Evolutionary conservation across 2,329 filamentous ascomycete genomes (phyloP).

Genomic region (Fusarium solani-melongenae): DNA sequence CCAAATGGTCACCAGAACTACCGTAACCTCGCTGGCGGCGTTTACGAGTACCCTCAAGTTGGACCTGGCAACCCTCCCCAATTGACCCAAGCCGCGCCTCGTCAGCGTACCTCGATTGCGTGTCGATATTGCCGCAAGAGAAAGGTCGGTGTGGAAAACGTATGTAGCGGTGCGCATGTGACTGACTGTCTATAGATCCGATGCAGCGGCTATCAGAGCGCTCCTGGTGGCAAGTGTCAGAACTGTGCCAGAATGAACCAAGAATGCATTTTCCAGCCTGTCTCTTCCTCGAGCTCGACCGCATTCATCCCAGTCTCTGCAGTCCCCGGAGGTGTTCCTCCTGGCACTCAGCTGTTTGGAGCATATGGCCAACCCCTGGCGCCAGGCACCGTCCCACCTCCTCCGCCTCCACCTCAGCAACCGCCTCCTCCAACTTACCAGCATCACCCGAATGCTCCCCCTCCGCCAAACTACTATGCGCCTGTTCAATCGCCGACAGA

Average conservation of each 20-base stretch:
- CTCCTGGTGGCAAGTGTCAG: constrained; percentile 68
- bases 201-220: constrained; percentile 70
- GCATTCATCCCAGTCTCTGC: constrained; percentile 70
- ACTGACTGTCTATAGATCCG: constrained; percentile 59
- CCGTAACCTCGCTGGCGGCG: constrained; percentile 43
- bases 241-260: constrained; percentile 72
- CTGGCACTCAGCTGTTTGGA: constrained; percentile 66
- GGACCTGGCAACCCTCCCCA: constrained; percentile 48
- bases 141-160: constrained; percentile 57
- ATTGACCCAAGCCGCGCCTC: constrained; percentile 64
- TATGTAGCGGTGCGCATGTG: background rate
- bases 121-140: constrained; percentile 71
- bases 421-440: constrained; percentile 34
- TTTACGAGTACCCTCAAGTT: constrained; percentile 50
- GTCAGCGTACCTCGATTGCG: constrained; percentile 69
- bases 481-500: constrained; percentile 58
- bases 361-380: constrained; percentile 67
- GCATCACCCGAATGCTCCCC: constrained; percentile 42
- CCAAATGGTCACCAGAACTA: constrained; percentile 46
- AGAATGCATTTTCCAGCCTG: constrained; percentile 70
- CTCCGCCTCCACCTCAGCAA: constrained; percentile 31
- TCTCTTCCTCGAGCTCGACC: constrained; percentile 65
- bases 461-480: constrained; percentile 54
- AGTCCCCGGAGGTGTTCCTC: constrained; percentile 66
- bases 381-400: constrained; percentile 44